Evolutionary conservation across 257 asterid genomes (phyloP).

Genomic region (Solanum dulcamara): DNA sequence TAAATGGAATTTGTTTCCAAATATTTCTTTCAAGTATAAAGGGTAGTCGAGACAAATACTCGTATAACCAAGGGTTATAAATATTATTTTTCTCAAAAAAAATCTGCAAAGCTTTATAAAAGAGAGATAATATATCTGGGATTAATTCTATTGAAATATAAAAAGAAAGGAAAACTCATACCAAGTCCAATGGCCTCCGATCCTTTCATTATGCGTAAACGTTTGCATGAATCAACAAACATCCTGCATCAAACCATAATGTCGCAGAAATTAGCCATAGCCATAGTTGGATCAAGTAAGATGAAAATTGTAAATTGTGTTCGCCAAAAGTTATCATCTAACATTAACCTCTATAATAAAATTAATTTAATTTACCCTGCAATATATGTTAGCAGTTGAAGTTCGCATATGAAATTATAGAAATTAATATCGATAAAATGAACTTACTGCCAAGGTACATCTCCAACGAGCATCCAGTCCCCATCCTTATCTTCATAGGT

Average conservation of each 20-base stretch:
- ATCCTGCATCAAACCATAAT: slow-evolving; percentile 7
- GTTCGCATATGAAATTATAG: neutral
- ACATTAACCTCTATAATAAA: neutral
- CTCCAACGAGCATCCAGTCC: slow-evolving; percentile 55
- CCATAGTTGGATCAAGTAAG: neutral
- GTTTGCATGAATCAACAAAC: slow-evolving; percentile 47
- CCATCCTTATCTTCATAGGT: slow-evolving; percentile 56
- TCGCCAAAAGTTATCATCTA: too few species aligned
- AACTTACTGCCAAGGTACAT: slow-evolving; percentile 48
- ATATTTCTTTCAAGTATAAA: neutral
- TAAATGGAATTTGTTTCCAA: neutral
- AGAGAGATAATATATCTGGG: neutral
- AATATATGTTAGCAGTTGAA: too few species aligned
- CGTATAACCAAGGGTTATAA: neutral
- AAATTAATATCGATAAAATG: neutral
- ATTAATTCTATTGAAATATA: neutral
- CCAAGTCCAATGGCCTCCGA: slow-evolving; percentile 51
- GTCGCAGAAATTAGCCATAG: neutral
- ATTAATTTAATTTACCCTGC: neutral
- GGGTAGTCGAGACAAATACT: neutral
- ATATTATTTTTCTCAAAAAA: neutral
- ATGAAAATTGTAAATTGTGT: too few species aligned
- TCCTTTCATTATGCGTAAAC: slow-evolving; percentile 41
- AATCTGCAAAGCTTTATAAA: neutral
- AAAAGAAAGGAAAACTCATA: neutral